Evolutionary conservation across 1,284 basidiomycete genomes (phyloP).

Genomic region (Cutaneotrichosporon sp.): DNA sequence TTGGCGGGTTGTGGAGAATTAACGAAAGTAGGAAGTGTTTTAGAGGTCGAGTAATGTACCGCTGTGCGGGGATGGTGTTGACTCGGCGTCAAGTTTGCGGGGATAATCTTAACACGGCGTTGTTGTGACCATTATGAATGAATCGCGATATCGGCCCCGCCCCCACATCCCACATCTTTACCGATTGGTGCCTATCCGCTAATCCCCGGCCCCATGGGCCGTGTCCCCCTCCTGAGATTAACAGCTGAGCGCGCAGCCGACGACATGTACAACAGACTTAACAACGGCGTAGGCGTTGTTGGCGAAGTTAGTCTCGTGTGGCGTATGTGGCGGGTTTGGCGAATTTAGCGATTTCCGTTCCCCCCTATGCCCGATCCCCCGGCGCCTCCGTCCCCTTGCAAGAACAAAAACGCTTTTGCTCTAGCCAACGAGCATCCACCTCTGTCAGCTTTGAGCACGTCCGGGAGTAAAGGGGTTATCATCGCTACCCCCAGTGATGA

Average conservation of each 20-base stretch:
- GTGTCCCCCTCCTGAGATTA: neutral
- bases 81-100: neutral
- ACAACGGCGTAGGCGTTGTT: neutral
- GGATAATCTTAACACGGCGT: neutral
- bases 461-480: neutral
- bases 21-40: neutral
- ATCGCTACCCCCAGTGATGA: neutral
- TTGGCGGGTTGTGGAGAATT: neutral
- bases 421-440: neutral
- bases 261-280: neutral
- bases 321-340: neutral
- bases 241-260: neutral
- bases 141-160: neutral
- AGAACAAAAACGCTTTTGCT: neutral
- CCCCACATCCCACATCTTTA: neutral
- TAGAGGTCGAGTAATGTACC: neutral
- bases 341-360: neutral
- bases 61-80: neutral
- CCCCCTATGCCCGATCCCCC: neutral
- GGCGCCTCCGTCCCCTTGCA: neutral
- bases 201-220: neutral
- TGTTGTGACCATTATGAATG: neutral
- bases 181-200: neutral
- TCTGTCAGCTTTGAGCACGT: neutral
- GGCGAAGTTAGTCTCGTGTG: neutral